phyloP scores from a whole-genome alignment of 441 rosid species.

The Pelargonium myrrhifolium region DNA sequence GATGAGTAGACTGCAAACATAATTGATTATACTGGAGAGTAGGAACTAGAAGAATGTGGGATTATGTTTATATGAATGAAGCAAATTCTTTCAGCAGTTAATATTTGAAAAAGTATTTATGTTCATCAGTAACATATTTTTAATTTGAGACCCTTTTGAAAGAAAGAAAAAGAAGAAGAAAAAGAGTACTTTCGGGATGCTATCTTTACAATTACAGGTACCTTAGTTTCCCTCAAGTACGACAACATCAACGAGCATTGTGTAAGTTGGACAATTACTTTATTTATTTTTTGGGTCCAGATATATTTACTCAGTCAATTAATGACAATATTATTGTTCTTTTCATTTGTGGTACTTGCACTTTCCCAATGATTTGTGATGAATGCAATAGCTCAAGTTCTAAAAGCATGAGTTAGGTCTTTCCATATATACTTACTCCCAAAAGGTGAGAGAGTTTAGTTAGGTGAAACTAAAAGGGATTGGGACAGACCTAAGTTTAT shows the following conservation, averaged over 20 bases:
- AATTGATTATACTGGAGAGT: not conserved
- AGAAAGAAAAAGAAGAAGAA: too few relatives aligned
- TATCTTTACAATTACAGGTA: not conserved
- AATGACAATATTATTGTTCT: not conserved
- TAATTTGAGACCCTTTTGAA: too few relatives aligned
- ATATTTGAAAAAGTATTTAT: not conserved
- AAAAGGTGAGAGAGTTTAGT: too few relatives aligned
- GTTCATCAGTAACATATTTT: not conserved
- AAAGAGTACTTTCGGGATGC: not conserved
- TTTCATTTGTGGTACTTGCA: not conserved
- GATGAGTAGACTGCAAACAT: not conserved
- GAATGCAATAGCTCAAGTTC: not conserved
- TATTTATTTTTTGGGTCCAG: not conserved
- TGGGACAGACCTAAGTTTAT: too few relatives aligned
- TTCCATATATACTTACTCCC: not conserved
- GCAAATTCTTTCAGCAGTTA: not conserved
- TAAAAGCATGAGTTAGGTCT: not conserved
- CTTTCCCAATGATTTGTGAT: constrained; percentile 1
- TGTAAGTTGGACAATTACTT: not conserved
- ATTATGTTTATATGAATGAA: not conserved
- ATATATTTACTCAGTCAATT: not conserved
- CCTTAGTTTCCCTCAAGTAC: not conserved
- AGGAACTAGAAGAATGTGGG: not conserved
- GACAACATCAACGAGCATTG: not conserved
- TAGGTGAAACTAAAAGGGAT: too few relatives aligned